Percentiles rank a stretch among this genome's conserved stretches.
phyloP scores from a whole-genome alignment of 2,329 filamentous ascomycete genomes.

The Colletotrichum sp. region DNA sequence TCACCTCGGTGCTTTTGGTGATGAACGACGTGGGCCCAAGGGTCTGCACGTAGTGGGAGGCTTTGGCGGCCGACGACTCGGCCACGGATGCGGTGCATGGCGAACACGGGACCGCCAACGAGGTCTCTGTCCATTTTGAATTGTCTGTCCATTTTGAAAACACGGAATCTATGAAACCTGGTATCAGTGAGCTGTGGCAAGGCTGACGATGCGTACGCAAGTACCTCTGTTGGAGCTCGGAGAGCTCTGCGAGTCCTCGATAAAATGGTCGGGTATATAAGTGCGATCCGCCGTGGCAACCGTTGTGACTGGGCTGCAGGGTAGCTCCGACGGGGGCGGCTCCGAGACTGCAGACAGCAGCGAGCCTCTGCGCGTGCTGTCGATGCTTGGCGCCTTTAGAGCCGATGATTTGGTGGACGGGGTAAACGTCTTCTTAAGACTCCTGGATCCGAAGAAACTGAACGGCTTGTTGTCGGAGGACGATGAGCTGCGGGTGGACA shows the following conservation, averaged over 20 bases:
- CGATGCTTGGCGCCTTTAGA: slow-evolving; percentile 5
- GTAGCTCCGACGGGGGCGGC: neutral
- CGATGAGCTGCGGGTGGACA: slow-evolving; percentile 49
- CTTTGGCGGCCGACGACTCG: slow-evolving; percentile 31
- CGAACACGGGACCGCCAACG: slow-evolving; percentile 34
- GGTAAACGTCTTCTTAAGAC: slow-evolving; percentile 35
- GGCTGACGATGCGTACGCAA: neutral
- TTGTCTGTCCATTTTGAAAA: slow-evolving; percentile 49
- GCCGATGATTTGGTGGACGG: slow-evolving; percentile 23
- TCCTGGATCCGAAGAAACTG: slow-evolving; percentile 48
- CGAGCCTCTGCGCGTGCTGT: slow-evolving; percentile 15
- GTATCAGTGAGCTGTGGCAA: slow-evolving; percentile 24
- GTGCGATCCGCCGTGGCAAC: neutral
- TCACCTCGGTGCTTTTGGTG: slow-evolving; percentile 44
- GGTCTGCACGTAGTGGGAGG: slow-evolving; percentile 40
- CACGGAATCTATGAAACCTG: slow-evolving; percentile 42
- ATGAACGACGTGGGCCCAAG: slow-evolving; percentile 48
- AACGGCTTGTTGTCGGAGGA: slow-evolving; percentile 46
- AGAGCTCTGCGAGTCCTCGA: slow-evolving; percentile 9
- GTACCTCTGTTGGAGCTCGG: slow-evolving; percentile 39
- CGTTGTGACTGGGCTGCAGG: neutral
- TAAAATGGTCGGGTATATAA: slow-evolving; percentile 1
- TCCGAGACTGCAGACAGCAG: slow-evolving; percentile 11
- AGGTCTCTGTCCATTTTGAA: neutral
- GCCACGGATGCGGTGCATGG: slow-evolving; percentile 35